Conservation (phyloP, 345 rosid species). For the Lenwebbia sp. region DNA sequence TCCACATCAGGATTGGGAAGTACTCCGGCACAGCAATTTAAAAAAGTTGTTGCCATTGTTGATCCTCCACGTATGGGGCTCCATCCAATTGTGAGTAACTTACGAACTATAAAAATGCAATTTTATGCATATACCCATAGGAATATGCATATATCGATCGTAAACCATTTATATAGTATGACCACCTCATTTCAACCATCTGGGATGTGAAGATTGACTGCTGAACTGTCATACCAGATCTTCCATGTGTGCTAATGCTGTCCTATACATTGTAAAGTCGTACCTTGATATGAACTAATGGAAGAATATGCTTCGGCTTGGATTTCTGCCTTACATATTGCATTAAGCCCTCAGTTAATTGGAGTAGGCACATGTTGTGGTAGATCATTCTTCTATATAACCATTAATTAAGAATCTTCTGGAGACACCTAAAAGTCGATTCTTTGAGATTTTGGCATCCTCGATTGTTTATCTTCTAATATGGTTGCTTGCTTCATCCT, state of each 20-base stretch:
- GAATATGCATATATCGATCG: not conserved
- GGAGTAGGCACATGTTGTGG: not conserved
- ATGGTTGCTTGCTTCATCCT: not conserved
- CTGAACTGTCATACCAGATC: not conserved
- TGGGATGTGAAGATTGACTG: not conserved
- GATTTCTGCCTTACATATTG: not conserved
- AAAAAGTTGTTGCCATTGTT: conserved; percentile 90
- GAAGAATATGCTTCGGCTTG: not conserved
- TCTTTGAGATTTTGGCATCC: not conserved
- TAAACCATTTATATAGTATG: not conserved
- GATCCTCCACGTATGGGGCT: conserved; percentile 94
- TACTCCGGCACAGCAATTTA: conserved; percentile 28
- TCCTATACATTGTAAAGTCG: not conserved
- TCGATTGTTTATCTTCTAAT: not conserved
- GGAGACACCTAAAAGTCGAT: not conserved
- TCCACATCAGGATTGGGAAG: conserved; percentile 17
- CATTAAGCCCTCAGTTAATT: not conserved
- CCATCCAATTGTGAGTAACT: conserved; percentile 66
- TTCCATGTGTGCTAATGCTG: not conserved
- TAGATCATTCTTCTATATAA: not conserved
- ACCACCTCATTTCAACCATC: not conserved
- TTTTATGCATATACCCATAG: not conserved
- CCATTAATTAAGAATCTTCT: not conserved
- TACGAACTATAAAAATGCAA: not conserved
- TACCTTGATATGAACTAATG: not conserved